Base-by-base conservation (phyloP, 257 asterid species). In the Handroanthus guayacan region DNA sequence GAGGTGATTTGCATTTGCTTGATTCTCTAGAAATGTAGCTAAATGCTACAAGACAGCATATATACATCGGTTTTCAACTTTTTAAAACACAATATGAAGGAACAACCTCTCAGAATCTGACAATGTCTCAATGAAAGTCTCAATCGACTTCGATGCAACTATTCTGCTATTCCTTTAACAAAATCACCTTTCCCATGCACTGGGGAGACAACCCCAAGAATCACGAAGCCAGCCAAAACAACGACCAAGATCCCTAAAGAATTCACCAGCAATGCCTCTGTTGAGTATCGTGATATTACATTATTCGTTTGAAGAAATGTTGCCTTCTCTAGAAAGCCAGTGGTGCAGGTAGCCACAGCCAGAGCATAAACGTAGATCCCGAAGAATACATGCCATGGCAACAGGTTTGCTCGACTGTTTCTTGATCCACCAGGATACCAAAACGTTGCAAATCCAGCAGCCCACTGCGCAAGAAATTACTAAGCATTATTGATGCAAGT, bases 341-440 rank as follows among this genome's bases (percentile, higher is more conserved):
- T 93, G 69, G 95, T 73, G 76, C 98, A 91, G 20, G 98, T 86
- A 16, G 93, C 90, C 48, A 88, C 79, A 41, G 96, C 95, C 9
- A 93, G 93, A 43, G 87, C 91, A 9, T 93, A 93, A 72, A 91
- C 82, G 45, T 88, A 93, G 4, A 91, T 67, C 39, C 98, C 98
- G 6, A 88, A 76, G 77, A 78, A 88, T 52, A 83, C 94, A 69
- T 93, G 98, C 96, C 97, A 91, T 0, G 91, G 89, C 81, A 93
- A 47, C 51, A 91, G 80, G 78, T 82, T 80, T 37, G 88, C 84
- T 66, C 97, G 90, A 45, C 89, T 83, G 79, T 82, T 84, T 81
- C 95, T 88, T 41, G 95, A 87, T 31, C 96, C 92, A 39, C 97
- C 97, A 3, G 97, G 97, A 78, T 91, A 88, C 98, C 97, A 93